Conservation (phyloP, 768 basidiomycete species). For the Suillus weaverae region DNA sequence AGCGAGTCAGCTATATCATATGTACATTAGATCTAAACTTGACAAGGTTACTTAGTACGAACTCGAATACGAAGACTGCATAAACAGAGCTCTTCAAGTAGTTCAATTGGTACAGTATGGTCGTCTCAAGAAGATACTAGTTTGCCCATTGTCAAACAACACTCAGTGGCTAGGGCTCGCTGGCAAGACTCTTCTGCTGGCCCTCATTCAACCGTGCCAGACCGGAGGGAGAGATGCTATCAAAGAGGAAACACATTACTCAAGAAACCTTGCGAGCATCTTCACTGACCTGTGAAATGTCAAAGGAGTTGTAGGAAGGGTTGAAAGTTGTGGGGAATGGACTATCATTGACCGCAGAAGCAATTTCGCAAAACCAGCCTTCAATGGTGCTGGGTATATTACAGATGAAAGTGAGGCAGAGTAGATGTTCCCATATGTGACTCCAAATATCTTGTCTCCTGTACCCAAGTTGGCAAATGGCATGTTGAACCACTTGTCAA, state of each 20-base stretch:
- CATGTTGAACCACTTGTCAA: slow-evolving; percentile 99
- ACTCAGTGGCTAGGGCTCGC: slow-evolving; percentile 3
- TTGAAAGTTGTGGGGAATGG: slow-evolving; percentile 13
- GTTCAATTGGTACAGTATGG: slow-evolving; percentile 13
- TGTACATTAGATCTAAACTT: slow-evolving; percentile 2
- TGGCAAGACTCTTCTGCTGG: slow-evolving; percentile 13
- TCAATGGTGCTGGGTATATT: neutral
- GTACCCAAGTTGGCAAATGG: slow-evolving; percentile 99
- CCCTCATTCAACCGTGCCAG: slow-evolving; percentile 17
- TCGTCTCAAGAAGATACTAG: slow-evolving; percentile 18
- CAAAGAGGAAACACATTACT: neutral
- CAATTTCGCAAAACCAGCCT: neutral
- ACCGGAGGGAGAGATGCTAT: neutral
- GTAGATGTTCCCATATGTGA: no score
- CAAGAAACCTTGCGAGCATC: neutral
- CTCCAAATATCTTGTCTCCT: slow-evolving; percentile 98
- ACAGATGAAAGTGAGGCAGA: neutral
- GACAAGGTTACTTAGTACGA: slow-evolving; percentile 12
- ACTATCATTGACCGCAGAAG: neutral
- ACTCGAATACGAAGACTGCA: neutral
- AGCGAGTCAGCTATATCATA: slow-evolving; percentile 11
- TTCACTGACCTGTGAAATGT: slow-evolving; percentile 15
- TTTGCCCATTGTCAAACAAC: slow-evolving; percentile 10
- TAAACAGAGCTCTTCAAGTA: neutral
- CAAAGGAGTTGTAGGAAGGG: slow-evolving; percentile 14